These are phyloP conservation scores for Quercus suber DNA, from an alignment of 306 rosid species.

Conservation along the genomic window DNA sequence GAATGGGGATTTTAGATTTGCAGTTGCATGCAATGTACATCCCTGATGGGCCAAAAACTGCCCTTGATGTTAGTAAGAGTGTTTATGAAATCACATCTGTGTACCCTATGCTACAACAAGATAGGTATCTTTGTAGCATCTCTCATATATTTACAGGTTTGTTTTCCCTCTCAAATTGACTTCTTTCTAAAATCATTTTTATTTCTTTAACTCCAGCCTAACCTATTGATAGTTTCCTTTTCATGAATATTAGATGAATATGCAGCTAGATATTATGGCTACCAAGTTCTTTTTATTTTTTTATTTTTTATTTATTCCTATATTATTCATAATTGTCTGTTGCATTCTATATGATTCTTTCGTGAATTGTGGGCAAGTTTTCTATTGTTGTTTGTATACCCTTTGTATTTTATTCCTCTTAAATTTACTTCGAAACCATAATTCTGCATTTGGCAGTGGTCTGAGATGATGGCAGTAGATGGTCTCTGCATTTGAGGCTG, in stretches of 20 bases:
- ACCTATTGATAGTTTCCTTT: not conserved
- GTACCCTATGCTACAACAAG: slow-evolving; percentile 52
- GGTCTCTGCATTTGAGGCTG: slow-evolving; percentile 98
- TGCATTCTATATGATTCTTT: not conserved
- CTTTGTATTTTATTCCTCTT: not conserved
- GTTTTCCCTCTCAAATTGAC: slow-evolving; percentile 9
- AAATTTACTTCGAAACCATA: slow-evolving; percentile 23
- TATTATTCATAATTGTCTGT: slow-evolving; percentile 1
- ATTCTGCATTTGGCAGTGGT: slow-evolving; percentile 73
- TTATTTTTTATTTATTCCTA: slow-evolving; percentile 25
- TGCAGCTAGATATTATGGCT: slow-evolving; percentile 99
- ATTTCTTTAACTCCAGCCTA: not conserved
- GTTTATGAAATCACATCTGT: slow-evolving; percentile 14
- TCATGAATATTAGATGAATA: slow-evolving; percentile 52
- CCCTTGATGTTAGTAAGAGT: slow-evolving; percentile 69
- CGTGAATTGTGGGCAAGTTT: not conserved
- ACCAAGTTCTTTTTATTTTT: slow-evolving; percentile 50
- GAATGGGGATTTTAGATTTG: slow-evolving; percentile 74
- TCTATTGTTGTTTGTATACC: not conserved
- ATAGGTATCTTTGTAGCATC: slow-evolving; percentile 82
- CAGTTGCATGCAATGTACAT: slow-evolving; percentile 71
- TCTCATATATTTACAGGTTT: slow-evolving; percentile 93
- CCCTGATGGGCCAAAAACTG: slow-evolving; percentile 77
- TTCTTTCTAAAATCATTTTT: not conserved
- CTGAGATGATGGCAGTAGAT: slow-evolving; percentile 94